Percentiles rank a stretch among this genome's conserved stretches.
Conservation (phyloP, 2,329 filamentous ascomycete genomes). For the Aspergillus felis region DNA sequence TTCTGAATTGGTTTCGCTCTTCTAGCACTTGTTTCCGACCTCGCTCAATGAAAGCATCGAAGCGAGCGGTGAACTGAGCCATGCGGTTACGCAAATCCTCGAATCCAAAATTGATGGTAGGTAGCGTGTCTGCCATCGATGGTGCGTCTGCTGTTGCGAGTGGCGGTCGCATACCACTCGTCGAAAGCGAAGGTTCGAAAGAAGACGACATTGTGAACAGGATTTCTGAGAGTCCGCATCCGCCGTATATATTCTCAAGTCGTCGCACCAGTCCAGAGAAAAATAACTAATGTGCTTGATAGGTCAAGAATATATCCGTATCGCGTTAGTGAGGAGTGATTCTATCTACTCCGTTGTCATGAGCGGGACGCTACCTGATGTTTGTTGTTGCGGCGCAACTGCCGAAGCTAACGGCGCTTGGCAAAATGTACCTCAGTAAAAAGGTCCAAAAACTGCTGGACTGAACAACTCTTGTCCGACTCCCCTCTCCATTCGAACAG, state of each 20-base stretch:
- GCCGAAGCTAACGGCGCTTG: neutral
- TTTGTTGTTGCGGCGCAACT: neutral
- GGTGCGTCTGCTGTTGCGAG: constrained; percentile 50
- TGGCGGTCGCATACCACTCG: constrained; percentile 50
- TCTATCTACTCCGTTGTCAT: too few relatives aligned
- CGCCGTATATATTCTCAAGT: neutral
- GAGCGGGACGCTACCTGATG: neutral
- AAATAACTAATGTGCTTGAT: constrained; percentile 3
- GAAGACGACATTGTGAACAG: constrained; percentile 36
- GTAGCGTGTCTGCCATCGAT: constrained; percentile 66
- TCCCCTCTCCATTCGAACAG: neutral
- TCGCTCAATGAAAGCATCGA: constrained; percentile 91
- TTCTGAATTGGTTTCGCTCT: constrained; percentile 89
- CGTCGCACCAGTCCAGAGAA: constrained; percentile 1
- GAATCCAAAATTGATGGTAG: constrained; percentile 91
- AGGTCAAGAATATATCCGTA: neutral
- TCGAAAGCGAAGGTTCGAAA: constrained; percentile 57
- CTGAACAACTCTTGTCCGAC: neutral
- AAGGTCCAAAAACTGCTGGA: neutral
- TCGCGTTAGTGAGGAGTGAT: neutral
- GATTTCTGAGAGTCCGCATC: neutral
- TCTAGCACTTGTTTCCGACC: constrained; percentile 85
- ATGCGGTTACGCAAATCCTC: constrained; percentile 93
- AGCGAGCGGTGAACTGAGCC: constrained; percentile 83
- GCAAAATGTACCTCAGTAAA: neutral